Evolutionary conservation across 2,329 filamentous ascomycete genomes (phyloP).

Genomic region (Paecilomyces dactylethromorphus): DNA sequence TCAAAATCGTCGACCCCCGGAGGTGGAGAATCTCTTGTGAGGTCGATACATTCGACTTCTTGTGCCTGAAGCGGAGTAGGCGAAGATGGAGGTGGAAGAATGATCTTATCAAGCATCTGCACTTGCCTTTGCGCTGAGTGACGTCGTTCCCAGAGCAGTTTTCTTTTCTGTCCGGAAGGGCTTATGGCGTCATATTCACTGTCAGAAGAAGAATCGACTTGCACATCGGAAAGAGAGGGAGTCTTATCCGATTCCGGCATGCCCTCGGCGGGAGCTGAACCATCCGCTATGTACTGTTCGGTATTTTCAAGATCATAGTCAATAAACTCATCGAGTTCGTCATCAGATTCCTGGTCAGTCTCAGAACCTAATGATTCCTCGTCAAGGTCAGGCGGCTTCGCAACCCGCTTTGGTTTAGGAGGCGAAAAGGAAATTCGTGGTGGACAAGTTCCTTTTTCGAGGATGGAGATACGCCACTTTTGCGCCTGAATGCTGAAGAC

Average conservation of each 20-base stretch:
- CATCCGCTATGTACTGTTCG: conserved; percentile 1
- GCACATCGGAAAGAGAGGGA: not conserved
- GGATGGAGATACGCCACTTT: conserved; percentile 40
- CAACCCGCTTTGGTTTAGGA: conserved; percentile 1
- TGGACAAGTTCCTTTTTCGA: conserved; percentile 28
- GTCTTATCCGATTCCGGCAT: not conserved
- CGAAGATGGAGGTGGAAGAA: not conserved
- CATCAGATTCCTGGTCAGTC: conserved; percentile 9
- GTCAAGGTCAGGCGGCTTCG: conserved; percentile 10
- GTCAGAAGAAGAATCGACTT: conserved; percentile 4
- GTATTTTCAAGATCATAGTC: conserved; percentile 14
- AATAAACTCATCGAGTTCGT: conserved; percentile 23
- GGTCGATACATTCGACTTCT: conserved; percentile 23
- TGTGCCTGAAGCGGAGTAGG: not conserved
- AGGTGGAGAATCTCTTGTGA: conserved; percentile 21
- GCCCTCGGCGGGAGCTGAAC: not conserved
- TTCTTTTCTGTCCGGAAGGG: not conserved
- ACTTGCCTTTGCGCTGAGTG: not conserved
- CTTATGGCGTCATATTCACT: not conserved
- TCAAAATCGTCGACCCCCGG: conserved; percentile 13
- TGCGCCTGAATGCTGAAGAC: conserved; percentile 50
- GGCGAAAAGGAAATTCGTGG: conserved; percentile 15
- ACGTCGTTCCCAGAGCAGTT: not conserved
- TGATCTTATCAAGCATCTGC: not conserved
- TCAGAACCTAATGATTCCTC: conserved; percentile 30